Evolutionary conservation across 1,284 basidiomycete genomes (phyloP).

Genomic region (Irpex lacteus): DNA sequence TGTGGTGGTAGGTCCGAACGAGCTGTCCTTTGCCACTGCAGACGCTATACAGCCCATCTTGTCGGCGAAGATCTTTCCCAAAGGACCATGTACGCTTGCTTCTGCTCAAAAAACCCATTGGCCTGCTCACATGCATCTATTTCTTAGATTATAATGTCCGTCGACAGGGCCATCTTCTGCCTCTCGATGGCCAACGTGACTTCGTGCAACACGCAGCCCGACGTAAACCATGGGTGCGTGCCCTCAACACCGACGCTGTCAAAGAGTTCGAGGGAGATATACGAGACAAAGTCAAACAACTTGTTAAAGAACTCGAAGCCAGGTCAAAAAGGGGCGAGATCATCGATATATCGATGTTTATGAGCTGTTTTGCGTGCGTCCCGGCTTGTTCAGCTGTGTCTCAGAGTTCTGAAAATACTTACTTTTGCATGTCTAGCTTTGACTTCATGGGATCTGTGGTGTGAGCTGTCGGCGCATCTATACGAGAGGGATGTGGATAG

Average conservation of each 20-base stretch:
- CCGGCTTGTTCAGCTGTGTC: not conserved
- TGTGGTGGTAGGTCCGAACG: conserved; percentile 17
- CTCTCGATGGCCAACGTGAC: conserved; percentile 6
- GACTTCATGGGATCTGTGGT: conserved; percentile 22
- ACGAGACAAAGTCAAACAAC: not conserved
- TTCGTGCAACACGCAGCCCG: conserved; percentile 14
- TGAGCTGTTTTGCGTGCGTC: conserved; percentile 19
- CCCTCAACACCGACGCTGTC: conserved; percentile 13
- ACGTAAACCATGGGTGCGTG: conserved; percentile 19
- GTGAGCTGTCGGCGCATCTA: conserved; percentile 2
- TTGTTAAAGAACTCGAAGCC: conserved; percentile 9
- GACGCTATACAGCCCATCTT: conserved; percentile 16
- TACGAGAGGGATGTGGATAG: not conserved
- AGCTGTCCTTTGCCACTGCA: conserved; percentile 16
- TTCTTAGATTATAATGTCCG: conserved; percentile 11
- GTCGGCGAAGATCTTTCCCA: conserved; percentile 11
- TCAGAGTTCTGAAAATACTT: not conserved
- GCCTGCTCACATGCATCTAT: not conserved
- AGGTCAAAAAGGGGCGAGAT: not conserved
- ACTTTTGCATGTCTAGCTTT: conserved; percentile 6
- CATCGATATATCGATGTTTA: conserved; percentile 15
- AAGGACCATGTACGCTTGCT: conserved; percentile 16
- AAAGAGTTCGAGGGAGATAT: conserved; percentile 16
- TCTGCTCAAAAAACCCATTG: not conserved
- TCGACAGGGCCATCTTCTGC: not conserved